phyloP scores from a whole-genome alignment of 2,329 filamentous ascomycete species.

The Colletotrichum theobromicola region DNA sequence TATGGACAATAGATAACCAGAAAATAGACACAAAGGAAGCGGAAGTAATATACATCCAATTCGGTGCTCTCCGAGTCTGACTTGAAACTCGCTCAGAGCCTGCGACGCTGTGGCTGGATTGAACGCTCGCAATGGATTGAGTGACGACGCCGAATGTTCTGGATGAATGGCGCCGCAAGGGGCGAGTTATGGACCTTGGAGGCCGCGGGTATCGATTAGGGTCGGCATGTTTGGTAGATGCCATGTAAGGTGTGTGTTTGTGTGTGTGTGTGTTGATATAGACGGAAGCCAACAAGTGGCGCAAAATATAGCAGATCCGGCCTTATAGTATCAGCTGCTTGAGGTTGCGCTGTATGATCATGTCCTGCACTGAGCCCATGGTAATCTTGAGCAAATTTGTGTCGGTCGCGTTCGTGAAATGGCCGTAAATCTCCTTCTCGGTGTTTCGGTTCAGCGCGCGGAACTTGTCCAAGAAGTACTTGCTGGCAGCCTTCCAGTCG shows the following conservation, averaged over 20 bases:
- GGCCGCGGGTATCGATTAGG: constrained; percentile 20
- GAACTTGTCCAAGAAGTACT: constrained; percentile 86
- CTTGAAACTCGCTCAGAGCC: background rate
- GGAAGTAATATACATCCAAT: constrained; percentile 12
- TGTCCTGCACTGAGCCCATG: constrained; percentile 86
- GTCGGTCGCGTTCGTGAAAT: constrained; percentile 67
- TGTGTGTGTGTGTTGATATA: background rate
- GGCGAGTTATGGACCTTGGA: background rate
- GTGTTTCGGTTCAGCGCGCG: constrained; percentile 74
- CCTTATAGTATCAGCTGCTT: constrained; percentile 76
- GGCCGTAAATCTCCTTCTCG: constrained; percentile 67
- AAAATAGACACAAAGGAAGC: constrained; percentile 16
- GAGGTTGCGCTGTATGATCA: constrained; percentile 85
- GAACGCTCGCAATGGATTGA: background rate
- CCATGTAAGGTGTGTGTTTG: background rate
- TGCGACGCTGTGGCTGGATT: background rate
- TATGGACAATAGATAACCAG: constrained; percentile 18
- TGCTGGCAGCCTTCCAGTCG: constrained; percentile 76
- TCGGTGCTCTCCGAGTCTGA: background rate
- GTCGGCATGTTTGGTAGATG: background rate
- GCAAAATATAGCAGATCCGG: background rate
- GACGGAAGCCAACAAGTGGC: background rate
- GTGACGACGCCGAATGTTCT: background rate
- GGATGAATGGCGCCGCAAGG: background rate
- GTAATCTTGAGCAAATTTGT: constrained; percentile 84